phyloP scores from a whole-genome alignment of 805 yeast species.

The Candida wancherniae region DNA sequence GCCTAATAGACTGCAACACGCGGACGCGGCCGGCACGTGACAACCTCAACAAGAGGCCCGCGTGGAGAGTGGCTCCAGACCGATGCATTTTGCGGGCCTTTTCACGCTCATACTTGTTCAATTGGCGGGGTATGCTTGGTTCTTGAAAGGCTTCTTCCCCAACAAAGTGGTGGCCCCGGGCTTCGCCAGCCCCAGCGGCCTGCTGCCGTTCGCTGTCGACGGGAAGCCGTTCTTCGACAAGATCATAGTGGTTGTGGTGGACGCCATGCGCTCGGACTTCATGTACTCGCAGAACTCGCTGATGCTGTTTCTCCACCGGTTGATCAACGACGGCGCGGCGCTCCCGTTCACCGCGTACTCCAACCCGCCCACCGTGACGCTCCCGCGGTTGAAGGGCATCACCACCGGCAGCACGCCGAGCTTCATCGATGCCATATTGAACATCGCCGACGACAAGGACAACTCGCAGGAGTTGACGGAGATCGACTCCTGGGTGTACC shows the following conservation, averaged over 20 bases:
- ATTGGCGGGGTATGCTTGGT: constrained; percentile 58
- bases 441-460: constrained; percentile 86
- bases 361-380: constrained; percentile 94
- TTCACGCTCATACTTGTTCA: too few species aligned
- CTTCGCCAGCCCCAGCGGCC: too few species aligned
- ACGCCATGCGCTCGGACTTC: constrained; percentile 89
- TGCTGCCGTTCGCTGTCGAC: constrained; percentile 12
- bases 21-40: too few species aligned
- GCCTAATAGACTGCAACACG: too few species aligned
- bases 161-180: constrained; percentile 77
- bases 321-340: constrained; percentile 65
- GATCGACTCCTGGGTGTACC: constrained; percentile 87
- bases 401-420: constrained; percentile 95
- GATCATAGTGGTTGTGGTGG: constrained; percentile 79
- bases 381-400: constrained; percentile 88
- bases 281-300: constrained; percentile 55
- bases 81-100: too few species aligned
- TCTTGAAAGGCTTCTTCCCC: constrained; percentile 86
- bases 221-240: constrained; percentile 52
- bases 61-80: too few species aligned
- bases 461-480: constrained; percentile 59
- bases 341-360: constrained; percentile 88
- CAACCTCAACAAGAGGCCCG: too few species aligned
- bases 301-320: constrained; percentile 61
- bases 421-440: constrained; percentile 88